A percentile compares a stretch with the other conserved stretches of the same genome.
Conservation (phyloP, 352 stramenopile genomes). For the Pythium monospermum region DNA sequence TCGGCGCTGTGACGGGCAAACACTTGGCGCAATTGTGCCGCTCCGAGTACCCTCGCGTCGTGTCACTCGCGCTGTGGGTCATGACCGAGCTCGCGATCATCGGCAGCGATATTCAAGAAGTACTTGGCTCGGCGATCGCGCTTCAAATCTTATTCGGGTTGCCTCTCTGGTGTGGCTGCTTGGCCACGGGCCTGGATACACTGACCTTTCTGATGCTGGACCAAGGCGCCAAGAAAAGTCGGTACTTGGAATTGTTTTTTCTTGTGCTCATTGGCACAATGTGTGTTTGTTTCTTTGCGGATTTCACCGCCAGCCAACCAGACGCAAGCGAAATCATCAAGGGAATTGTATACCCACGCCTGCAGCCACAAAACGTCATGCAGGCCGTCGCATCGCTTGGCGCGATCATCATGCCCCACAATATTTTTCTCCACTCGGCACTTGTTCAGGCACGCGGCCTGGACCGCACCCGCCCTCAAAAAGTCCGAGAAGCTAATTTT, state of each 20-base stretch:
- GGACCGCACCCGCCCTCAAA: conserved; percentile 14
- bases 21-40: conserved; percentile 77
- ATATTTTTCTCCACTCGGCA: conserved; percentile 94
- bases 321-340: conserved; percentile 61
- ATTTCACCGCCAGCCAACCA: conserved; percentile 68
- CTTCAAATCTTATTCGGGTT: conserved; percentile 69
- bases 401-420: conserved; percentile 95
- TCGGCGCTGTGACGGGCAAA: conserved; percentile 82
- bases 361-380: conserved; percentile 56
- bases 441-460: conserved; percentile 66
- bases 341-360: conserved; percentile 60
- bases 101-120: conserved; percentile 81
- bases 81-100: conserved; percentile 89
- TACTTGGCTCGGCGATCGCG: conserved; percentile 74
- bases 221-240: conserved; percentile 2
- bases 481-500: conserved; percentile 57
- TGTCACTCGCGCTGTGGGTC: conserved; percentile 66
- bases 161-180: conserved; percentile 70
- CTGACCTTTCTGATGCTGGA: conserved; percentile 91
- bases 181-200: conserved; percentile 63
- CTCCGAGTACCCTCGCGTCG: conserved; percentile 49
- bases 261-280: conserved; percentile 84
- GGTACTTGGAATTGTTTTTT: conserved; percentile 85
- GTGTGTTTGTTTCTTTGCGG: conserved; percentile 83
- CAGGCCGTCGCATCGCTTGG: conserved; percentile 78